A percentile compares a stretch with the other conserved stretches of the same genome.
Conservation (phyloP, 352 stramenopile genomes). For the Phytophthora aleatoria region DNA sequence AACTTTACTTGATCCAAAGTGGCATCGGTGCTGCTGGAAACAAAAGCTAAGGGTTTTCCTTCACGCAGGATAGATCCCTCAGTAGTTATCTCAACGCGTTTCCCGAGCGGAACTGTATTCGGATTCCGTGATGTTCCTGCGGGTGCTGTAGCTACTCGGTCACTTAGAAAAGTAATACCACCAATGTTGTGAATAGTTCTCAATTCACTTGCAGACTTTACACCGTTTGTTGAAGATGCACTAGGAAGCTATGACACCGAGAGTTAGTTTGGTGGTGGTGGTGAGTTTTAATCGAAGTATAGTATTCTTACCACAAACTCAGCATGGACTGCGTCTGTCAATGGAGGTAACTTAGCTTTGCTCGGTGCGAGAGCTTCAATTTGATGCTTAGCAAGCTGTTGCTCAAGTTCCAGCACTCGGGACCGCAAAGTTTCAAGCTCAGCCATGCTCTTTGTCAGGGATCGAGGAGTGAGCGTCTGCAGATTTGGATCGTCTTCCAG, state of each 20-base stretch:
- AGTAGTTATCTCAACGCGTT: neutral
- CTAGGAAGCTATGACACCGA: slow-evolving; percentile 12
- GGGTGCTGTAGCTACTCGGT: slow-evolving; percentile 29
- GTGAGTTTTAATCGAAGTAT: neutral
- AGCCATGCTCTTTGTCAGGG: slow-evolving; percentile 58
- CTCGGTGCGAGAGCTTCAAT: slow-evolving; percentile 42
- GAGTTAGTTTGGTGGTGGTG: neutral
- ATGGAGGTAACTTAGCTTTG: slow-evolving; percentile 52
- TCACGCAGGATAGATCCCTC: neutral
- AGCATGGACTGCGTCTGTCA: slow-evolving; percentile 17
- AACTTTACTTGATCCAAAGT: neutral
- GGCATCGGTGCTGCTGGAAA: slow-evolving; percentile 1
- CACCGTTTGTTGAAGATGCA: slow-evolving; percentile 1
- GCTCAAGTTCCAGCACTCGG: slow-evolving; percentile 56
- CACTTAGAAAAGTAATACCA: slow-evolving; percentile 3
- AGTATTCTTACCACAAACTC: slow-evolving; percentile 14
- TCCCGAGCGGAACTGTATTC: slow-evolving; percentile 1
- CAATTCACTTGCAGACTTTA: slow-evolving; percentile 30
- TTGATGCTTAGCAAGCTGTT: slow-evolving; percentile 56
- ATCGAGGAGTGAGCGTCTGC: slow-evolving; percentile 55
- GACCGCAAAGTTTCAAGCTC: slow-evolving; percentile 56
- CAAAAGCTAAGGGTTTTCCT: slow-evolving; percentile 15
- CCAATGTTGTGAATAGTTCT: slow-evolving; percentile 8
- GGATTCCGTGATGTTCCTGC: slow-evolving; percentile 14
- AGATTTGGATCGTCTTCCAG: slow-evolving; percentile 51